Conservation (phyloP, 345 rosid genomes). For the Citrus sinensis region DVS_A1.0 CM039162.1:26549001-26549500, state of each 20-base stretch:
- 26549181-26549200: background rate
- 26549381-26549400: background rate
- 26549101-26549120: background rate
- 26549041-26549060: background rate
- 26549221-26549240: conserved; percentile 23
- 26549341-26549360: conserved; percentile 11
- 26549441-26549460: background rate
- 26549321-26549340: conserved; percentile 19
- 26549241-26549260: background rate
- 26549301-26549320: conserved; percentile 6
- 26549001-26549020: background rate
- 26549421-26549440: background rate
- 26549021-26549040: background rate
- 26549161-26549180: conserved; percentile 3
- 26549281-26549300: background rate
- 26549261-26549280: background rate
- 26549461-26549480: background rate
- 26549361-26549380: conserved; percentile 16
- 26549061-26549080: background rate
- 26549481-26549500: background rate
- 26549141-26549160: background rate
- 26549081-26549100: background rate
- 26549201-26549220: conserved; percentile 14
- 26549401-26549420: background rate
- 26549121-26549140: background rate